phyloP scores from a whole-genome alignment of 1,284 basidiomycete genomes.

The Ceratobasidium sp. region DNA sequence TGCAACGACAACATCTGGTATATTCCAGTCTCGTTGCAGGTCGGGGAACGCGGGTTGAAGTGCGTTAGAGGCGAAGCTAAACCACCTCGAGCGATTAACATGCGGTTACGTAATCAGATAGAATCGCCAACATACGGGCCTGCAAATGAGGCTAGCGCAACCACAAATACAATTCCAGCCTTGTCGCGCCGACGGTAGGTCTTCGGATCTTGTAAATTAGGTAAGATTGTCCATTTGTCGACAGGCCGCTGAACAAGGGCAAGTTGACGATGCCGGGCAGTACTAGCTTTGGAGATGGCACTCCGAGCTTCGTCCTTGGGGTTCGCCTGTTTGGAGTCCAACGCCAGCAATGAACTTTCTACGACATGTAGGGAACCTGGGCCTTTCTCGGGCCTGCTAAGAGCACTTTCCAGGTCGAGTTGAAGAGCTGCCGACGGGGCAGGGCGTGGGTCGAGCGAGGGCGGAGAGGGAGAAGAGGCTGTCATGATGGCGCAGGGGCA shows the following conservation, averaged over 20 bases:
- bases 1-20: constrained; percentile 36
- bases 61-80: constrained; percentile 39
- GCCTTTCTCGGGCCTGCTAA: neutral
- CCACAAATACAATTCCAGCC: constrained; percentile 37
- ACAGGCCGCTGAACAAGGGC: constrained; percentile 38
- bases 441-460: no score
- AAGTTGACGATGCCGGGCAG: constrained; percentile 2
- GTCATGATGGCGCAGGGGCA: neutral
- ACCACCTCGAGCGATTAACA: neutral
- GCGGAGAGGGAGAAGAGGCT: neutral
- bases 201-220: constrained; percentile 40
- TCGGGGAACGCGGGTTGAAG: constrained; percentile 41
- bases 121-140: constrained; percentile 28
- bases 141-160: constrained; percentile 36
- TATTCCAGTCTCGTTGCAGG: constrained; percentile 25
- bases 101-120: constrained; percentile 6
- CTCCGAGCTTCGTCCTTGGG: neutral
- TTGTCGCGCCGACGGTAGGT: constrained; percentile 37
- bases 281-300: neutral
- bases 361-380: neutral
- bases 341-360: neutral
- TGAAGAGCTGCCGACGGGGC: neutral
- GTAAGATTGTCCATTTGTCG: constrained; percentile 37
- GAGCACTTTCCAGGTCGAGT: neutral
- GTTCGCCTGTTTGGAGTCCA: neutral